Conservation (phyloP, 768 basidiomycete genomes). For the Suillus fuscotomentosus region DNA sequence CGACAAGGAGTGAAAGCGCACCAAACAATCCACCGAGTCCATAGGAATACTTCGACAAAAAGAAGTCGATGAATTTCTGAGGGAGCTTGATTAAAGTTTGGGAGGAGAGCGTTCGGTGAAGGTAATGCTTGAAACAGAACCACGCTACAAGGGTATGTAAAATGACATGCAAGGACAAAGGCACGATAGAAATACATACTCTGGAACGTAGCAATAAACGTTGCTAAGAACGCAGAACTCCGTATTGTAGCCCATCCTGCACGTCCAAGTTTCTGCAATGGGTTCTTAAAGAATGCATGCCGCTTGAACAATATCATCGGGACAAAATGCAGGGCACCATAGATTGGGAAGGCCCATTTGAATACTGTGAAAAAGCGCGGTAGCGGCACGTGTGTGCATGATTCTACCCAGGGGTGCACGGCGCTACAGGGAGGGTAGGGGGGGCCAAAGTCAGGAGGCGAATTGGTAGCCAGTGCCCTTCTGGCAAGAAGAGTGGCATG, state of each 20-base stretch:
- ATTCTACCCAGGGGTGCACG: conserved; percentile 73
- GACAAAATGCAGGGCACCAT: conserved; percentile 87
- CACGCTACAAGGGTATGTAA: conserved; percentile 37
- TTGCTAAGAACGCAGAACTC: conserved; percentile 84
- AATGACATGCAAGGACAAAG: not conserved
- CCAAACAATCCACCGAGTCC: conserved; percentile 72
- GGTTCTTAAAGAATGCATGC: conserved; percentile 61
- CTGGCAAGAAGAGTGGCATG: conserved; percentile 44
- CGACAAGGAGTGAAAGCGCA: conserved; percentile 80
- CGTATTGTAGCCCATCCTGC: conserved; percentile 72
- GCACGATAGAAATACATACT: conserved; percentile 40
- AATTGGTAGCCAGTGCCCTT: conserved; percentile 33
- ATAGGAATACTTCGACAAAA: conserved; percentile 70
- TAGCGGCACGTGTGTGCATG: conserved; percentile 45
- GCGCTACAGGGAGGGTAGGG: conserved; percentile 61
- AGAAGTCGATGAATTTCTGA: conserved; percentile 46
- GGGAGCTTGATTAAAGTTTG: conserved; percentile 38
- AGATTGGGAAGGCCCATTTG: conserved; percentile 81
- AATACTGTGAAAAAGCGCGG: conserved; percentile 75
- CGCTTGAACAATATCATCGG: conserved; percentile 84
- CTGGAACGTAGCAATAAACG: conserved; percentile 82
- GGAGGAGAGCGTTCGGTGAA: conserved; percentile 49
- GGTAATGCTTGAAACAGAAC: conserved; percentile 65
- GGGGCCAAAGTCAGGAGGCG: conserved; percentile 43
- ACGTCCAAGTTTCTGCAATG: conserved; percentile 60